A percentile compares a stretch with the other conserved stretches of the same genome.
Conservation (phyloP, 805 yeast species). For the Suhomyces vadensis region DNA sequence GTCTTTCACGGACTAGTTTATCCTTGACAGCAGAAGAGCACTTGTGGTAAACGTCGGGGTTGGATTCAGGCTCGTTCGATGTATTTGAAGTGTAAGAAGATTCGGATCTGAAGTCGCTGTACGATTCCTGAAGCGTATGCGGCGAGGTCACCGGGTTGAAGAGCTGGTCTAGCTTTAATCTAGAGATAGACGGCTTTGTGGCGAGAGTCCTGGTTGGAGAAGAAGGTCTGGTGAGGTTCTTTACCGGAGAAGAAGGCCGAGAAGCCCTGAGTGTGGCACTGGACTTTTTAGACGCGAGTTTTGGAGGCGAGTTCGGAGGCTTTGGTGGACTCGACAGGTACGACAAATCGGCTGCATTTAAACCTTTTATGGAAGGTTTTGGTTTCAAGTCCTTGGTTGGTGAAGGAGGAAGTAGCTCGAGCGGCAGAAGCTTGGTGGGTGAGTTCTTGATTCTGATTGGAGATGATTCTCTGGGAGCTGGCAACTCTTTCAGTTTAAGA, state of each 20-base stretch:
- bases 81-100: slow-evolving; percentile 6
- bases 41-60: slow-evolving; percentile 27
- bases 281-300: slow-evolving; percentile 15
- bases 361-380: slow-evolving; percentile 1
- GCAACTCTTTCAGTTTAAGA: slow-evolving; percentile 13
- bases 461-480: too few species aligned
- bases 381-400: background rate
- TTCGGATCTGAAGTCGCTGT: slow-evolving; percentile 2
- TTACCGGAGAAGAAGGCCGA: slow-evolving; percentile 4
- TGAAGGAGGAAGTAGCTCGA: background rate
- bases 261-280: background rate
- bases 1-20: slow-evolving; percentile 20
- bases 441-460: background rate
- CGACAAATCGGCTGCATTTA: slow-evolving; percentile 3
- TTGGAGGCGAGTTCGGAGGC: slow-evolving; percentile 11
- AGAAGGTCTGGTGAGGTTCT: slow-evolving; percentile 6
- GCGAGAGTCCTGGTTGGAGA: slow-evolving; percentile 16
- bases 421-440: slow-evolving; percentile 2
- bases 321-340: slow-evolving; percentile 4
- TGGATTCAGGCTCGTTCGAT: background rate
- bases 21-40: slow-evolving; percentile 29
- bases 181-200: slow-evolving; percentile 26
- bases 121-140: slow-evolving; percentile 7
- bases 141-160: slow-evolving; percentile 27
- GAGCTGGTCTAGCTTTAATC: slow-evolving; percentile 22